Evolutionary conservation across 805 yeast species (phyloP), one percentile per base, ranked within the genome.

Genomic region (Cyberlindnera subsufficiens): DNA sequence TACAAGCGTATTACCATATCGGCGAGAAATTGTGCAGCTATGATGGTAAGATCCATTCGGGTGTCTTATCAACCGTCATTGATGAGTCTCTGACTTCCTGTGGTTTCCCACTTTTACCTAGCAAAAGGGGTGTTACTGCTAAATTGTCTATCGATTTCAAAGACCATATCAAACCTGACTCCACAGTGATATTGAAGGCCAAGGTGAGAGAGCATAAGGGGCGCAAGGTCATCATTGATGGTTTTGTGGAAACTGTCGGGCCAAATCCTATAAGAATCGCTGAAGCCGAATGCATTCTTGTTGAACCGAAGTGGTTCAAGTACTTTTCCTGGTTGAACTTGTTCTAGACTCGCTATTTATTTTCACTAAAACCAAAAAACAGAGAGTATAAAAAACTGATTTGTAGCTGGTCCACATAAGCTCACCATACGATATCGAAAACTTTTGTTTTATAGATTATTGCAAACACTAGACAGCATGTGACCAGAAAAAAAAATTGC

Each of bases 261-360:
- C 46, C 59, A 31, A 49, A 55, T 6, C 66, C 72, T 9, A 42
- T 61, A 13, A 62, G 60, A 9, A 64, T 80, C 39, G 95, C 91
- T 0, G 64, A 69, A 14, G 89, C 88, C 0, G 66, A 65, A 29
- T 85, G 95, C 60, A 65, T 86, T 2, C 67, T 88, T 46, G 93
- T 88, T 2, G 95, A 88, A 56, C 96, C 96, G 4, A 80, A 71
- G 53, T 88, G 96, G 96, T 86, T 86, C 64, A 82, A 78, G 56
- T 86, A 79, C 56, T 64, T 86, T 42, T 58, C 61, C 10, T 77
- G 83, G 82, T 62, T 77, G 16, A 71, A 72, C 20, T 46, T 71
- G 17, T 71, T 72, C 42, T 56, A 43, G 41, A n/a, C 18, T 22
- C 27, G 4, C 27, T 22, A 22, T 17, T 33, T 33, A 33, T 19